phyloP scores from a whole-genome alignment of 2,329 filamentous ascomycete species.

The Colletotrichum incanum region DNA sequence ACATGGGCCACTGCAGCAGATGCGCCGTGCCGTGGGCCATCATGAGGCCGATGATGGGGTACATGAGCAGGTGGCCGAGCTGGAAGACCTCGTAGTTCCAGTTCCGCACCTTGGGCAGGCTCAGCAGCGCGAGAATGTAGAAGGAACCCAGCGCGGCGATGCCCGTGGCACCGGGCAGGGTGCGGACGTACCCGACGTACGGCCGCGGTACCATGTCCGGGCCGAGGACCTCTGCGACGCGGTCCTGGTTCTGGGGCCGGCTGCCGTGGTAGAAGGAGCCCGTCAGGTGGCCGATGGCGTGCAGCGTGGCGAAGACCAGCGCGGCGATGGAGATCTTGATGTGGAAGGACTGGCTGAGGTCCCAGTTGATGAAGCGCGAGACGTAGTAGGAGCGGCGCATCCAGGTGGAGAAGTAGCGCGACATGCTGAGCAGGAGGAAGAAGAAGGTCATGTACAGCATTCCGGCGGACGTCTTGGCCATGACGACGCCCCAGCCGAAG shows the following conservation, averaged over 20 bases:
- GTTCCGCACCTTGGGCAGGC: slow-evolving; percentile 65
- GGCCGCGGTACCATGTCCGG: slow-evolving; percentile 59
- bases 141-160: slow-evolving; percentile 65
- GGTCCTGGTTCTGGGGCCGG: slow-evolving; percentile 58
- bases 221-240: slow-evolving; percentile 61
- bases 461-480: slow-evolving; percentile 70
- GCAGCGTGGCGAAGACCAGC: slow-evolving; percentile 65
- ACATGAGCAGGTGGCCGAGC: slow-evolving; percentile 71
- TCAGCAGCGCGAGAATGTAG: slow-evolving; percentile 63
- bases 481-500: slow-evolving; percentile 70
- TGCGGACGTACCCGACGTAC: slow-evolving; percentile 63
- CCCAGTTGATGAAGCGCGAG: slow-evolving; percentile 71
- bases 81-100: slow-evolving; percentile 73
- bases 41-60: slow-evolving; percentile 69
- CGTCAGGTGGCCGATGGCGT: slow-evolving; percentile 68
- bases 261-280: slow-evolving; percentile 69
- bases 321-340: slow-evolving; percentile 68
- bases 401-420: slow-evolving; percentile 68
- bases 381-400: slow-evolving; percentile 66
- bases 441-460: slow-evolving; percentile 72
- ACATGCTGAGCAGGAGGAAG: slow-evolving; percentile 73
- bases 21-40: slow-evolving; percentile 68
- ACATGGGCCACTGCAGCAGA: slow-evolving; percentile 69
- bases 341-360: slow-evolving; percentile 69
- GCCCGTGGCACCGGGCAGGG: slow-evolving; percentile 66